Base-by-base conservation (phyloP, 2,329 filamentous ascomycete species). In the Microcyclospora tardicrescens region DNA sequence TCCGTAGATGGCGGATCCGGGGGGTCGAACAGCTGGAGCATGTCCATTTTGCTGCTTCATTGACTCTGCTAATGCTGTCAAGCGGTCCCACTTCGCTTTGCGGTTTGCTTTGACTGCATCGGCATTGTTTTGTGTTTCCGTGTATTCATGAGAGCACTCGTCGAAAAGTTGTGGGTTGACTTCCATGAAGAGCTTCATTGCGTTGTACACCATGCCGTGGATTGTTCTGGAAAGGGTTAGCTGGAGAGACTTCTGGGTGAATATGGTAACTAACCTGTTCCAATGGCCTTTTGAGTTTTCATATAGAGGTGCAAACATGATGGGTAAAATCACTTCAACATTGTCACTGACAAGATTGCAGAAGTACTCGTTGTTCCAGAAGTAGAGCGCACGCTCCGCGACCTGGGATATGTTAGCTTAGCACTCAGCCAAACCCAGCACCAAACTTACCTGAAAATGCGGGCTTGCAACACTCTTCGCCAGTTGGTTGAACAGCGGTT, bases 351-450 rank as follows among this genome's bases (percentile, higher is more conserved):
- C 91, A 42, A 98, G 72, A 58, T 96, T 98, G 71, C 91, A 98
- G 66, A 98, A 98, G 62, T 98, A 98, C 62, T 98, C 91, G 58
- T 98, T 98, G 71, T 98, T 98, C 91, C 91, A 98, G 68, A 98
- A 98, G 66, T 98, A 98, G 19, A 98, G 72, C 5, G 91, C 91
- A 49, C 91, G 79, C 66, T 98, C 91, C 13, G 91, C 91, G 42
- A 98, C 91, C 73, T 77, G 44, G 28, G 14, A 33, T 13, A 16
- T 27, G 34, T 55, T 40, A 41, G 35, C 15, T 9, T 9, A n/a
- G 34, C 15, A 16, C 24, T 27, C 27, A 36, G 6, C 4, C 12
- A 33, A 10, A 24, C 8, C 4, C 19, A 24, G 19, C 8, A 24
- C 19, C 19, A 2, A 37, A 39, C 39, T 34, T 59, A 75, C 73